Evolutionary conservation across 1,139 yeast genomes (phyloP), one percentile per base, ranked within the genome.

Genomic region (Hyphopichia fennica): DNA sequence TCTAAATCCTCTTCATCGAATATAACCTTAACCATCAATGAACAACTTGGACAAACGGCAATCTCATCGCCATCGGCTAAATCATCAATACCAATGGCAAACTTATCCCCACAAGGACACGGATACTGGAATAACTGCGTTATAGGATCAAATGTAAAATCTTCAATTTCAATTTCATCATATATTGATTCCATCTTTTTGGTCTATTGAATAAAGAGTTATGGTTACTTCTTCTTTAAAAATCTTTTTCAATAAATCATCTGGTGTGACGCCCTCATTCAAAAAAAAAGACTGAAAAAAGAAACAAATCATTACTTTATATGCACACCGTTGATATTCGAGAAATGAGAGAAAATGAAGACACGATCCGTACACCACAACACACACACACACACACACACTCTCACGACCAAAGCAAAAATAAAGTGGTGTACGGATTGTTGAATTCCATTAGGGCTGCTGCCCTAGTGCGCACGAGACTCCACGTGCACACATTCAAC

Each of bases 41-140:
- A 88, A 65, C 99, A 93, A 44, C 95, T 84, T 18, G 99, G 99
- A 65, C 99, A 93, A 17, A 91, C 95, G 0, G 99, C 99, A 38
- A 90, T 82, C 48, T 89, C 93, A 53, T 87, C 95, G 5, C 97
- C 99, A 53, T 90, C 97, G 48, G 75, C 72, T 63, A 95, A 72
- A 58, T 95, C 99, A 54, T 86, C 95, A 41, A 93, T 73, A 28
- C 81, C 74, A 35, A 93, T 87, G 60, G 95, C 96, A 65, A 93
- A 93, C 56, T 83, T 75, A 64, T 95, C 99, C 23, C 99, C 99
- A 65, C 99, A 93, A 0, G 99, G 99, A 71, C 99, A 93, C 4
- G 99, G 99, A 56, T 91, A 93, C 45, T 89, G 87, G 65, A 91
- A 89, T 35, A 89, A 67, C 62, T 85, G 90, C 11, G 87, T 82